phyloP scores from a whole-genome alignment of 495 filamentous ascomycete species.

The Talaromyces ruber region DNA sequence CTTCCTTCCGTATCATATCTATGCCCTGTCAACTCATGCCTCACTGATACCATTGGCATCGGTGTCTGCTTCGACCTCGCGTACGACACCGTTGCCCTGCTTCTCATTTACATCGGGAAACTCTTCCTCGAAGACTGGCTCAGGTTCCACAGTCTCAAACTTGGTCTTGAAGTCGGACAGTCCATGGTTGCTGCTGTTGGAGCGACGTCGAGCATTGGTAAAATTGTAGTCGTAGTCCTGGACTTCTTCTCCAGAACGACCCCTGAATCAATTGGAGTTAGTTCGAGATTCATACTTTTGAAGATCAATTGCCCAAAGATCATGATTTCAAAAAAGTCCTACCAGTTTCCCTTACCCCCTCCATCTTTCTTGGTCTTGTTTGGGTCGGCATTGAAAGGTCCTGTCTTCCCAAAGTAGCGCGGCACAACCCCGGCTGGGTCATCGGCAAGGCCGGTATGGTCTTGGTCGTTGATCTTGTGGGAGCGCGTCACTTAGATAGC shows the following conservation, averaged over 20 bases:
- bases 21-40: background rate
- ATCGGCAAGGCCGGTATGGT: slow-evolving; percentile 61
- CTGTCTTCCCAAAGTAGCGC: slow-evolving; percentile 86
- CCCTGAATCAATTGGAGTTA: slow-evolving; percentile 45
- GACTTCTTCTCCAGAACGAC: slow-evolving; percentile 71
- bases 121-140: slow-evolving; percentile 84
- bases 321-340: slow-evolving; percentile 20
- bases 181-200: slow-evolving; percentile 72
- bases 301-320: background rate
- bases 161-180: slow-evolving; percentile 73
- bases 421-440: slow-evolving; percentile 60
- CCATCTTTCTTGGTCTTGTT: slow-evolving; percentile 97
- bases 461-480: slow-evolving; percentile 84
- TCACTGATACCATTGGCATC: background rate
- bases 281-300: slow-evolving; percentile 1
- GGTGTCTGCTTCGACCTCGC: background rate
- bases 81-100: background rate
- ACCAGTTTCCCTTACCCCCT: slow-evolving; percentile 91
- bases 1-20: background rate
- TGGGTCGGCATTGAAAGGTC: slow-evolving; percentile 72
- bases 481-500: slow-evolving; percentile 77
- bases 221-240: slow-evolving; percentile 74
- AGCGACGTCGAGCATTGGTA: slow-evolving; percentile 79
- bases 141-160: slow-evolving; percentile 74
- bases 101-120: background rate